These are phyloP conservation scores for Tetracladium marchalianum DNA, from an alignment of 495 filamentous ascomycete genomes.

Conservation along the genomic window DNA sequence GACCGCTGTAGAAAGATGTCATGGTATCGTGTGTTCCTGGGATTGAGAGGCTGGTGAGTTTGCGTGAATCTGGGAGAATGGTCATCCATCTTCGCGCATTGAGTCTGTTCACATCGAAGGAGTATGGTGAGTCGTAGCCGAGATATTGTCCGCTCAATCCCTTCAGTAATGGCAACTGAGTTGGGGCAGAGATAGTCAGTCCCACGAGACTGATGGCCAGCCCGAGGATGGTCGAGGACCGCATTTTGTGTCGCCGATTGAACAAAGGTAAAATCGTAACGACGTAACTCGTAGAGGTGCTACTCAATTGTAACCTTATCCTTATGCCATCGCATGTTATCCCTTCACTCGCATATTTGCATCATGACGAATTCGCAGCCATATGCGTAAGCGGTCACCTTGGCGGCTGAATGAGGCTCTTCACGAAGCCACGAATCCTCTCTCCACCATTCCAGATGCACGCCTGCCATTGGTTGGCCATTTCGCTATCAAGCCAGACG, in stretches of 20 bases:
- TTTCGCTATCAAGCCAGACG: no score
- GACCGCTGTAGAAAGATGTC: slow-evolving; percentile 10
- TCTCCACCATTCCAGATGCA: no score
- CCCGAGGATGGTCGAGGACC: not conserved
- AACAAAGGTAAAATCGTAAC: no score
- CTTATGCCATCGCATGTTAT: no score
- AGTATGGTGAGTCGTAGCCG: slow-evolving; percentile 5
- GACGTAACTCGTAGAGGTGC: no score
- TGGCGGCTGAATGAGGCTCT: no score
- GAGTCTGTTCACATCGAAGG: slow-evolving; percentile 2
- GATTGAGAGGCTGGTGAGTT: slow-evolving; percentile 17
- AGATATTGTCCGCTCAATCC: not conserved
- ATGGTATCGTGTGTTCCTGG: slow-evolving; percentile 25
- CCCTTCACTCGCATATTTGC: no score
- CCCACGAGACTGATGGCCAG: not conserved
- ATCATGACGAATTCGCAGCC: no score
- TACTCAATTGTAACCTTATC: no score
- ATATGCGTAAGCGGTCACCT: no score
- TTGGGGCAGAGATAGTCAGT: not conserved
- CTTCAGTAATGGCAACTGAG: not conserved
- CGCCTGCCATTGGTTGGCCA: no score
- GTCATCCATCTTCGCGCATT: slow-evolving; percentile 15
- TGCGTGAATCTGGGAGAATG: slow-evolving; percentile 7
- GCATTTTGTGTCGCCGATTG: not conserved
- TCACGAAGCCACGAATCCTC: no score